Conservation (phyloP, 345 rosid genomes). For the Salix arbutifolia region DNA sequence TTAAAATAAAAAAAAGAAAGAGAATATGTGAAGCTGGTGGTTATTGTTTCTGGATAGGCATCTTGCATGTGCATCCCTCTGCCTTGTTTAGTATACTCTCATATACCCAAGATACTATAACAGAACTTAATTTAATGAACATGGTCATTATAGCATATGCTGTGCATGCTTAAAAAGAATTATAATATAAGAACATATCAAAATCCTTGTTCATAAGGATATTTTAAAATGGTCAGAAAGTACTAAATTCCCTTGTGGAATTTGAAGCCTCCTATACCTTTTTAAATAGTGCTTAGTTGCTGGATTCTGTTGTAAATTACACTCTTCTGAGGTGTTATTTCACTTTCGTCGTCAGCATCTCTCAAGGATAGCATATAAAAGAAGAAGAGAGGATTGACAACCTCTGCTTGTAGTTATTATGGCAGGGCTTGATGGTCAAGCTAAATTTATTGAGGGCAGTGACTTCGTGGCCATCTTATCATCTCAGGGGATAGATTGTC, state of each 20-base stretch:
- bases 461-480: slow-evolving; percentile 39
- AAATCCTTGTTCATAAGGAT: too few species aligned
- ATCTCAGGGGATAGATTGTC: slow-evolving; percentile 56
- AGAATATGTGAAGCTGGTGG: background rate
- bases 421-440: slow-evolving; percentile 34
- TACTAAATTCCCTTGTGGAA: too few species aligned
- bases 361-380: slow-evolving; percentile 12
- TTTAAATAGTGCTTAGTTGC: background rate
- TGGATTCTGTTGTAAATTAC: slow-evolving; percentile 1
- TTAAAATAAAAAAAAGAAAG: background rate
- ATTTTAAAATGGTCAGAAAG: too few species aligned
- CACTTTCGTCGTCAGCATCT: background rate
- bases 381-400: background rate
- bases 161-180: too few species aligned
- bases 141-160: too few species aligned
- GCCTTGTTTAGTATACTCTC: background rate
- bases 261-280: too few species aligned
- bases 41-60: background rate
- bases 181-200: too few species aligned
- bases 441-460: slow-evolving; percentile 15
- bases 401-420: slow-evolving; percentile 22
- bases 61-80: background rate
- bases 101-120: background rate
- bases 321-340: slow-evolving; percentile 2
- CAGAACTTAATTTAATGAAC: background rate